Percentiles rank a stretch among this genome's conserved stretches.
Evolutionary conservation across 140 eudicot genomes (phyloP).

Genomic region (Cichorium intybus): DNA sequence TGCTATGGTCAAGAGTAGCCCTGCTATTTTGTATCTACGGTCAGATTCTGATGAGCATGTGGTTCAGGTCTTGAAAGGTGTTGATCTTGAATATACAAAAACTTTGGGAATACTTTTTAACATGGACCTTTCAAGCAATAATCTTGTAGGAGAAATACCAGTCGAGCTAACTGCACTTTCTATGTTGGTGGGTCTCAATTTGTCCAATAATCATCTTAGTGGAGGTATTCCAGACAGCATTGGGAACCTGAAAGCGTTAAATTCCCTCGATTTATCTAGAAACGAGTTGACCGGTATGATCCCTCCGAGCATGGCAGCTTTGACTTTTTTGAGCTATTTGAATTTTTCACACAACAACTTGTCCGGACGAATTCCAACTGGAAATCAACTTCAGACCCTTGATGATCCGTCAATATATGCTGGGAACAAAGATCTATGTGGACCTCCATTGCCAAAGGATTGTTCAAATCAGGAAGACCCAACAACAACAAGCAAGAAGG

Average conservation of each 20-base stretch:
- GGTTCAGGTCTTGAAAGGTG: slow-evolving; percentile 1
- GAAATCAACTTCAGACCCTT: no score
- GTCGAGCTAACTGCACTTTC: slow-evolving; percentile 12
- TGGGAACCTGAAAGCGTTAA: not conserved
- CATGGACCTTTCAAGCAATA: slow-evolving; percentile 36
- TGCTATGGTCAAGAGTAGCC: not conserved
- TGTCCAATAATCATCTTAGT: slow-evolving; percentile 26
- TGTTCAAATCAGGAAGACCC: not conserved
- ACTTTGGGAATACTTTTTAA: not conserved
- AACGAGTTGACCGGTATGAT: no score
- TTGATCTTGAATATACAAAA: not conserved
- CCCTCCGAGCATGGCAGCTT: no score
- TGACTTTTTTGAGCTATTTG: no score
- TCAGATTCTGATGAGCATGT: not conserved
- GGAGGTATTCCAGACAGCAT: slow-evolving; percentile 27
- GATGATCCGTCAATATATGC: no score
- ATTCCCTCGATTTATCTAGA: no score
- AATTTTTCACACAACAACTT: slow-evolving; percentile 29
- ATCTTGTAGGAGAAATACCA: slow-evolving; percentile 29
- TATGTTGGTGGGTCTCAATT: slow-evolving; percentile 15
- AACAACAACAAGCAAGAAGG: no score
- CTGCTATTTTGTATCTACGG: not conserved
- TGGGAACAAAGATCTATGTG: no score
- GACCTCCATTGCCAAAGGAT: slow-evolving; percentile 20
- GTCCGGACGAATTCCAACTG: no score